These are phyloP conservation scores for Globisporangium radiosum DNA, from an alignment of 352 stramenopile species.

Conservation along the genomic window DNA sequence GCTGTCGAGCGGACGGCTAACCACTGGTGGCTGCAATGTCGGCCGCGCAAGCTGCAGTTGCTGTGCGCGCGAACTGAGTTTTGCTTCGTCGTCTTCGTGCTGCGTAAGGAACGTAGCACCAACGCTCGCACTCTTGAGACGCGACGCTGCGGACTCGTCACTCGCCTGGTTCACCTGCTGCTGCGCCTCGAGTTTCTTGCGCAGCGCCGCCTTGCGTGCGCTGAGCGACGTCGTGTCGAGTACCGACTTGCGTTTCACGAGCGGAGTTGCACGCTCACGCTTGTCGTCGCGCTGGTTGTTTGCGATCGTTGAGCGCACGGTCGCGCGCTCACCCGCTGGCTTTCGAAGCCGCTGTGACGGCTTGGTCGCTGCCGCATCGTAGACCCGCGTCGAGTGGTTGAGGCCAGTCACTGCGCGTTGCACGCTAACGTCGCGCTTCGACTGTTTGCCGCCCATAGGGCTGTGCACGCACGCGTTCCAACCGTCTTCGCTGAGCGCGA, in stretches of 20 bases:
- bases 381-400: conserved; percentile 13
- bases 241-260: neutral
- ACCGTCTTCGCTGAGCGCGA: conserved; percentile 12
- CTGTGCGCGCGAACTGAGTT: conserved; percentile 1
- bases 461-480: conserved; percentile 1
- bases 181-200: conserved; percentile 27
- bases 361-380: conserved; percentile 10
- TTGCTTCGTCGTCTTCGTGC: conserved; percentile 31
- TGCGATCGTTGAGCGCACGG: neutral
- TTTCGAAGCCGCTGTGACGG: conserved; percentile 3
- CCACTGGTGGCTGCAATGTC: neutral
- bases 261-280: neutral
- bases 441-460: neutral
- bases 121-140: neutral
- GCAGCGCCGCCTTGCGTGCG: conserved; percentile 33
- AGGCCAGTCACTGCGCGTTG: conserved; percentile 4
- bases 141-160: neutral
- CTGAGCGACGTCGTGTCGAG: conserved; percentile 10
- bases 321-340: neutral
- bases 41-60: neutral
- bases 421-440: neutral
- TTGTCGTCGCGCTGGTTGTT: conserved; percentile 20
- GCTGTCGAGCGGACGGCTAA: neutral
- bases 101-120: conserved; percentile 36
- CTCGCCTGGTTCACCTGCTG: conserved; percentile 1